Evolutionary conservation across 1,139 yeast species (phyloP).

Genomic region (Candida sanyaensis): DNA sequence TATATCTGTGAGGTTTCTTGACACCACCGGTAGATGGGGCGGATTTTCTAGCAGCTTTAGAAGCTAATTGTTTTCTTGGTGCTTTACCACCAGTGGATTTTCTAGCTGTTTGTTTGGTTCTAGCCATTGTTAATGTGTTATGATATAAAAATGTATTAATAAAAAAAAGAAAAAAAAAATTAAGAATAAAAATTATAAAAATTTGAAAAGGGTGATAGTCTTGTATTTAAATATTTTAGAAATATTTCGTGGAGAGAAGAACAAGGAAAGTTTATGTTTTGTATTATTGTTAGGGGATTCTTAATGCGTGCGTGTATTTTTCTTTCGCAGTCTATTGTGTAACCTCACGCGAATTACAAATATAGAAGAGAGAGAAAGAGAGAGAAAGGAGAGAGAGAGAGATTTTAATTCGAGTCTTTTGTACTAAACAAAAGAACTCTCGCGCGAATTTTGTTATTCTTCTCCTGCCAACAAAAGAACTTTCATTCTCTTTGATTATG

Average conservation of each 20-base stretch:
- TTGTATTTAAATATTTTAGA: constrained; percentile 1
- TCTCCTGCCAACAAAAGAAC: background rate
- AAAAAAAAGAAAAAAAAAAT: background rate
- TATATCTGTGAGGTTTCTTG: constrained; percentile 99
- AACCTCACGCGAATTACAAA: background rate
- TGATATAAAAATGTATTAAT: background rate
- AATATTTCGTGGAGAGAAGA: too few relatives aligned
- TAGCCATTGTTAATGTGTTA: constrained; percentile 67
- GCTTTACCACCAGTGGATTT: constrained; percentile 99
- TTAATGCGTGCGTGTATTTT: background rate
- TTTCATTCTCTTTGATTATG: background rate
- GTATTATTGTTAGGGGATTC: too few relatives aligned
- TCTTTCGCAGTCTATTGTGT: background rate
- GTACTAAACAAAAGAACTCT: background rate
- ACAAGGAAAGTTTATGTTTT: background rate
- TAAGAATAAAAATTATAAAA: background rate
- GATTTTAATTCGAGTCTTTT: constrained; percentile 1
- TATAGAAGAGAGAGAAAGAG: background rate
- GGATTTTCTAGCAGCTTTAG: constrained; percentile 98
- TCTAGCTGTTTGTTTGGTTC: constrained; percentile 99
- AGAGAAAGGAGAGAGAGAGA: background rate
- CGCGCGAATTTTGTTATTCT: background rate
- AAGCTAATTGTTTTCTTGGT: constrained; percentile 98
- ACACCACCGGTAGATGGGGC: constrained; percentile 99
- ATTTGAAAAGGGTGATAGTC: background rate